These are phyloP conservation scores for Prunus fruticosa DNA, from an alignment of 306 rosid genomes.

Conservation along the genomic window DNA sequence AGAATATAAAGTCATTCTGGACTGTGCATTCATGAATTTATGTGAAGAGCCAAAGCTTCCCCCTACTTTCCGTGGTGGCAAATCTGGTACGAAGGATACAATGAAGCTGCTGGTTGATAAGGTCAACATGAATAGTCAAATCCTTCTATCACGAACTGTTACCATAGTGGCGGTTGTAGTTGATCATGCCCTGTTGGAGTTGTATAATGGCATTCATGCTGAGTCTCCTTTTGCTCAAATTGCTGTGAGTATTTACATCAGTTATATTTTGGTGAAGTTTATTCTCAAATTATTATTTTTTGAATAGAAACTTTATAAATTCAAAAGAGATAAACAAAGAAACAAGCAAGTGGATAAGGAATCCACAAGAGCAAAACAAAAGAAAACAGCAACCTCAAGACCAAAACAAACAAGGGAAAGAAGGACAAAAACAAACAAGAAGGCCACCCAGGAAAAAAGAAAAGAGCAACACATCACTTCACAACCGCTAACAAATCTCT, in stretches of 20 bases:
- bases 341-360: too few species aligned
- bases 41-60: conserved; percentile 84
- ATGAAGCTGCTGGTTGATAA: conserved; percentile 78
- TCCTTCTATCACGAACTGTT: conserved; percentile 71
- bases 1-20: conserved; percentile 94
- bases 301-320: too few species aligned
- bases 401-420: too few species aligned
- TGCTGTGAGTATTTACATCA: conserved; percentile 62
- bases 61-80: conserved; percentile 85
- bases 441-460: too few species aligned
- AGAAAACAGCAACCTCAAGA: too few species aligned
- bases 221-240: conserved; percentile 85
- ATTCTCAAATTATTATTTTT: background rate
- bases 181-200: conserved; percentile 83
- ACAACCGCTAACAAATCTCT: too few species aligned
- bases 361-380: too few species aligned
- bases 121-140: conserved; percentile 87
- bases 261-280: background rate
- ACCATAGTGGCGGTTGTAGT: conserved; percentile 66
- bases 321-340: too few species aligned
- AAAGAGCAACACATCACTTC: too few species aligned
- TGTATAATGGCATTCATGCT: conserved; percentile 65
- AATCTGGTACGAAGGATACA: conserved; percentile 67
- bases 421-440: too few species aligned
- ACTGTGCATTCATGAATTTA: conserved; percentile 74